Conservation (phyloP, 2,329 filamentous ascomycete genomes). For the Thielaviopsis euricoi region DNA sequence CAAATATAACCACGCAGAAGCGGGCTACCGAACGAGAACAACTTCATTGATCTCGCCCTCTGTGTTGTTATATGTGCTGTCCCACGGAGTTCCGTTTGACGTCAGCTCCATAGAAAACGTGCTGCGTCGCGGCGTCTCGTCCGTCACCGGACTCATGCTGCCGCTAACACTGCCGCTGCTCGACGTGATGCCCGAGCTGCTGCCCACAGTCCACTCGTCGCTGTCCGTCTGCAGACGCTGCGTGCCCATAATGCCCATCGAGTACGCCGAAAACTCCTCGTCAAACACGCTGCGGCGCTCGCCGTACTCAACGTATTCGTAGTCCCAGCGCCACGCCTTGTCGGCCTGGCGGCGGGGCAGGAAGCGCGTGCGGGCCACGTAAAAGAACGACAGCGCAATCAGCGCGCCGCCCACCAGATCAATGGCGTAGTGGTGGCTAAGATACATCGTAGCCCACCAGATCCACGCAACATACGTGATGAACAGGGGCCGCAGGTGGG, state of each 20-base stretch:
- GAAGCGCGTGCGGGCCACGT: conserved; percentile 64
- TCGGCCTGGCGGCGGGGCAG: conserved; percentile 67
- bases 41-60: conserved; percentile 31
- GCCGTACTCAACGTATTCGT: conserved; percentile 81
- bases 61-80: conserved; percentile 20
- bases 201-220: conserved; percentile 82
- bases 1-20: conserved; percentile 7
- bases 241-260: conserved; percentile 28
- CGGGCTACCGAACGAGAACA: conserved; percentile 23
- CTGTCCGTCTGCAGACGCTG: conserved; percentile 37
- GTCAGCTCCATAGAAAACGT: conserved; percentile 19
- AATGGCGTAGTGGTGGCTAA: conserved; percentile 92
- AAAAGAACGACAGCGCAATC: conserved; percentile 63
- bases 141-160: conserved; percentile 33
- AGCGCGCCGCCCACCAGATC: conserved; percentile 79
- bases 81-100: conserved; percentile 24
- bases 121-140: conserved; percentile 20
- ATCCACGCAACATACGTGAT: conserved; percentile 79
- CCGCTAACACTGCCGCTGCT: conserved; percentile 28
- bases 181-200: conserved; percentile 45
- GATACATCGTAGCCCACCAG: conserved; percentile 98
- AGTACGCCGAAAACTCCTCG: conserved; percentile 31
- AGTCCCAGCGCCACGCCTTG: conserved; percentile 85
- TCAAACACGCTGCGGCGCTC: conserved; percentile 20
- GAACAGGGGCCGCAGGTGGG: conserved; percentile 62